phyloP scores from a whole-genome alignment of 2,329 filamentous ascomycete species.

The Didymosphaeria variabile region DNA sequence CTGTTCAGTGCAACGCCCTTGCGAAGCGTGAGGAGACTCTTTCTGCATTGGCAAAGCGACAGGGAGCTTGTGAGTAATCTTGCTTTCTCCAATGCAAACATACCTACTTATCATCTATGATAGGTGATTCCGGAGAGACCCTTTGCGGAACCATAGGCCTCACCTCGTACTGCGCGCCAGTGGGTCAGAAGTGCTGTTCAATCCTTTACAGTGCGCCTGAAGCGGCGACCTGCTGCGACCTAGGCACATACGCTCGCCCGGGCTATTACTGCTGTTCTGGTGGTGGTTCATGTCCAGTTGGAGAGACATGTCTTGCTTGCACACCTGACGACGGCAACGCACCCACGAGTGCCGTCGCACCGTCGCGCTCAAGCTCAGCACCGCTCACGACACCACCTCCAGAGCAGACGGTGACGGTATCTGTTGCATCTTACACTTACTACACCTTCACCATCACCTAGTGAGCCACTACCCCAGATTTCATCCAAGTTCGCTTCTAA shows the following conservation, averaged over 20 bases:
- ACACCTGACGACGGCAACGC: slow-evolving; percentile 8
- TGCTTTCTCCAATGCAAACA: neutral
- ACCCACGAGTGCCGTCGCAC: neutral
- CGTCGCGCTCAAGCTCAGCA: neutral
- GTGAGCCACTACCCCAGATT: neutral
- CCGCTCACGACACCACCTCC: slow-evolving; percentile 2
- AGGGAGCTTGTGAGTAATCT: neutral
- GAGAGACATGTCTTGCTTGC: slow-evolving; percentile 13
- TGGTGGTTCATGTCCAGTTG: slow-evolving; percentile 12
- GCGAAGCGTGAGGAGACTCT: neutral
- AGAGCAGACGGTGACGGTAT: slow-evolving; percentile 2
- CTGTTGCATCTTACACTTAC: neutral
- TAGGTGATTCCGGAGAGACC: slow-evolving; percentile 16
- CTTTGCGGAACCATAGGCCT: slow-evolving; percentile 6
- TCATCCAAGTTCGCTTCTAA: neutral
- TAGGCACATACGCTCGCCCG: slow-evolving; percentile 13
- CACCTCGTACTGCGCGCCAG: slow-evolving; percentile 7
- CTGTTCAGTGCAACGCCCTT: neutral
- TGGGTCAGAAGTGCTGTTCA: slow-evolving; percentile 13
- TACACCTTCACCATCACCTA: slow-evolving; percentile 18
- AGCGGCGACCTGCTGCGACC: slow-evolving; percentile 9
- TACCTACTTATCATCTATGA: neutral
- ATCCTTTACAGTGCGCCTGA: slow-evolving; percentile 9
- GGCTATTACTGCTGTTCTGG: slow-evolving; percentile 16
- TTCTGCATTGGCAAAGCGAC: slow-evolving; percentile 4